Evolutionary conservation across 2,329 filamentous ascomycete species (phyloP), one percentile per base, ranked within the genome.

Genomic region (Drechslerella coelobrocha): DNA sequence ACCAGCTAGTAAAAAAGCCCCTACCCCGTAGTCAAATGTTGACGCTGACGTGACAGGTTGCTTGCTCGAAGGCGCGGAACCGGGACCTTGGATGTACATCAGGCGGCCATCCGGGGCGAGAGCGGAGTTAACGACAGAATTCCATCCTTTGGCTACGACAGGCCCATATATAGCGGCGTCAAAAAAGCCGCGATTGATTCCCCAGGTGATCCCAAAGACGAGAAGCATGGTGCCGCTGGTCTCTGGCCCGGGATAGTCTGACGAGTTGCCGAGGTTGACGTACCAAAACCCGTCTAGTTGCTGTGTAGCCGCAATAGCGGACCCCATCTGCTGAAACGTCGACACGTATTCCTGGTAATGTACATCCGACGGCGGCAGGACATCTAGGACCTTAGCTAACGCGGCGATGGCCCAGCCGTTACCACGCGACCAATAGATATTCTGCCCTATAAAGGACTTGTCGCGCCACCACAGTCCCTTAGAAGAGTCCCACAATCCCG

Each of bases 321-420:
- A 27, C 14, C 50, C 60, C 60, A 63, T 55, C 12, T 55, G 26
- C 50, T 50, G 50, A n/a, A 63, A 9, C 27, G 41, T 63, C 21
- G 24, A 27, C 48, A 55, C 51, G 17, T 63, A 63, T 39, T 63
- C 60, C 9, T 63, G n/a, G 21, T 63, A 63, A 21, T 63, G 60
- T 19, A 51, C 14, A 55, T 63, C 60, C 4, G 50, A 55, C 7
- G 14, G 17, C 34, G 60, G 60, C 7, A 63, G 51, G 12, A 55
- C 50, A 21, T 55, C 60, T 19, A 63, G 26, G 17, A 63, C 60
- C 14, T 63, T 63, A 14, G 50, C 60, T 37, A 63, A 43, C 12
- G 60, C 60, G 27, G 60, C 51, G 26, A 63, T 63, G 7, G 51
- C 60, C 60, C 60, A 63, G 14, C 60, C 60, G 37, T 63, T 63